Conservation (phyloP, 176 grass and related monocot genomes). For the Avena eriantha region DNA sequence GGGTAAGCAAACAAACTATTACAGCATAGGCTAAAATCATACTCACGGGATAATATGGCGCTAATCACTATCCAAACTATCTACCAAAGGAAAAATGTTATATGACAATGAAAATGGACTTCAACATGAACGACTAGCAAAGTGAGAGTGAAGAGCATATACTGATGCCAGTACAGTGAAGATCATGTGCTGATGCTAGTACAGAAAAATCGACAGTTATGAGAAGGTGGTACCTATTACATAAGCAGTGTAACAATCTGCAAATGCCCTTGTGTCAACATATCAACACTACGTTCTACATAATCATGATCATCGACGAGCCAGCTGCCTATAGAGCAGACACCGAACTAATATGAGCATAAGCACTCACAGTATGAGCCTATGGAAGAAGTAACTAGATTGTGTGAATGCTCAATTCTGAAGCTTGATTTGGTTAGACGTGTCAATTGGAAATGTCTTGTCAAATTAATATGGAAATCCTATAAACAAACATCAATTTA, state of each 20-base stretch:
- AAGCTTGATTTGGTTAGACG: conserved; percentile 25
- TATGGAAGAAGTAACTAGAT: neutral
- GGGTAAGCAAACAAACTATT: neutral
- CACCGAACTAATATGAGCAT: conserved; percentile 9
- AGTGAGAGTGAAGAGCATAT: neutral
- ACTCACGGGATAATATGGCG: neutral
- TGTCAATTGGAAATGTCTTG: neutral
- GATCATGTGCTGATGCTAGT: neutral
- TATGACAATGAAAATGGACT: conserved; percentile 18
- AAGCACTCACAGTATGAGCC: neutral
- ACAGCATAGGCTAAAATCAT: neutral
- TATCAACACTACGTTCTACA: neutral
- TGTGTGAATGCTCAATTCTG: conserved; percentile 19
- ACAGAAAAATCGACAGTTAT: conserved; percentile 1
- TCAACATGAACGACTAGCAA: conserved; percentile 25
- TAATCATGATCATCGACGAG: conserved; percentile 22
- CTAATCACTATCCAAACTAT: conserved; percentile 19
- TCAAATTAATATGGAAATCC: conserved; percentile 2
- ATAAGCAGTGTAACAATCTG: neutral
- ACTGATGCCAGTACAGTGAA: conserved; percentile 10
- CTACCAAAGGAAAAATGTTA: neutral
- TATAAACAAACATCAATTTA: conserved; percentile 4
- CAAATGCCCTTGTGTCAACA: conserved; percentile 15
- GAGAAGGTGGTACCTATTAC: neutral
- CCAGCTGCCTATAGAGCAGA: conserved; percentile 16